These are phyloP conservation scores for Dipsacomyces acuminosporus DNA, from an alignment of 371 early-diverging fungal genomes.

Conservation along the genomic window DNA sequence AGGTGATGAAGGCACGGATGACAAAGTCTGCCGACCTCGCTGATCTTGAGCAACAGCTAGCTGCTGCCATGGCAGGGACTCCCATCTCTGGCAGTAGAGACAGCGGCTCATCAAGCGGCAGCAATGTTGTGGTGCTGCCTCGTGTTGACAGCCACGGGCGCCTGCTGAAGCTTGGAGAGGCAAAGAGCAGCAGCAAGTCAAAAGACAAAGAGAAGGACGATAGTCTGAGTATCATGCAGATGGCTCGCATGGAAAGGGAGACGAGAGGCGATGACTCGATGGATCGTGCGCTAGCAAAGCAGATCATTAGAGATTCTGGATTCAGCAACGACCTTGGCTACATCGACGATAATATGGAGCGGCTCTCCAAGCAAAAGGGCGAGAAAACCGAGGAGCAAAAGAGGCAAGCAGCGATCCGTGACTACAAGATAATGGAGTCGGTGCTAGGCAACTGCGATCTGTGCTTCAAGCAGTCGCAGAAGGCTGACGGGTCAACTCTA, in stretches of 20 bases:
- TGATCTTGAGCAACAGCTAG: slow-evolving; percentile 66
- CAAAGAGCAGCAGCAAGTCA: not conserved
- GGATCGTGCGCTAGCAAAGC: slow-evolving; percentile 68
- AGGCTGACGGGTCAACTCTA: slow-evolving; percentile 6
- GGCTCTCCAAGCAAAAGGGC: slow-evolving; percentile 57
- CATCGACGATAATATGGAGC: slow-evolving; percentile 84
- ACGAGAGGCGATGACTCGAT: slow-evolving; percentile 39
- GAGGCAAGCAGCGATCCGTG: slow-evolving; percentile 57
- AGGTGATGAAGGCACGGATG: slow-evolving; percentile 73
- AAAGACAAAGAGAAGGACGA: slow-evolving; percentile 58
- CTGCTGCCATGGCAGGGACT: slow-evolving; percentile 44
- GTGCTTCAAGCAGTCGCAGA: slow-evolving; percentile 61
- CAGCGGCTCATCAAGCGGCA: slow-evolving; percentile 6
- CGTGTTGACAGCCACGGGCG: slow-evolving; percentile 62
- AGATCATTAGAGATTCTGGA: slow-evolving; percentile 69
- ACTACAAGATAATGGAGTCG: slow-evolving; percentile 55
- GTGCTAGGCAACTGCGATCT: slow-evolving; percentile 66
- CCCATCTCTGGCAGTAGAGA: not conserved
- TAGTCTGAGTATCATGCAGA: slow-evolving; percentile 59
- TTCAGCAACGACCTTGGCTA: slow-evolving; percentile 81
- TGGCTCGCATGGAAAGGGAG: slow-evolving; percentile 49
- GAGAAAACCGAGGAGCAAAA: slow-evolving; percentile 61
- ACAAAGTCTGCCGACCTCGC: slow-evolving; percentile 61
- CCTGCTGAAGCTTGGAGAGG: slow-evolving; percentile 7
- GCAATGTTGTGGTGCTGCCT: slow-evolving; percentile 53